Evolutionary conservation across 2,329 filamentous ascomycete species (phyloP).

Genomic region (Diaporthe aspalathi): DNA sequence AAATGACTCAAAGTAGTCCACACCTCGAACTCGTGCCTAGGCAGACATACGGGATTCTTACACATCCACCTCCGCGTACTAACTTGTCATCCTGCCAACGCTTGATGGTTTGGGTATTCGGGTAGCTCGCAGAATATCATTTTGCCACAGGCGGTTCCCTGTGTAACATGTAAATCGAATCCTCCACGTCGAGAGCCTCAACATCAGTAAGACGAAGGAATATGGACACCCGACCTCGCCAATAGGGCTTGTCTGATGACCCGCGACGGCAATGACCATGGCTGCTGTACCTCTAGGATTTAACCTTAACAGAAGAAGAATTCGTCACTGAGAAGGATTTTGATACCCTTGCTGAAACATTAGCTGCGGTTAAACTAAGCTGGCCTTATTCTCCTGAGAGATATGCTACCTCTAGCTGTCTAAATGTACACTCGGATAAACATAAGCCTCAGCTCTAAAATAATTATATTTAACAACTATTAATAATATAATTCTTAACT

Average conservation of each 20-base stretch:
- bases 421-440: too few relatives aligned
- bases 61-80: not conserved
- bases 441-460: too few relatives aligned
- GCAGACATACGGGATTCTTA: not conserved
- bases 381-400: not conserved
- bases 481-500: too few relatives aligned
- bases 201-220: not conserved
- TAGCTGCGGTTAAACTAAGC: not conserved
- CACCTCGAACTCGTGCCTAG: not conserved
- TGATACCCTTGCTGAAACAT: not conserved
- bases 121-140: not conserved
- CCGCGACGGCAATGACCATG: not conserved
- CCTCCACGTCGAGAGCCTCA: not conserved
- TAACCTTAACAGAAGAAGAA: not conserved
- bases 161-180: not conserved
- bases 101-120: not conserved
- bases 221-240: not conserved
- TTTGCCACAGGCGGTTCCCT: not conserved
- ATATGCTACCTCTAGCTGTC: too few relatives aligned
- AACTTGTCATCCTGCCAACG: not conserved
- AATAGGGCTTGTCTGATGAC: not conserved
- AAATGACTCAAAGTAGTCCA: conserved; percentile 11
- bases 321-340: not conserved
- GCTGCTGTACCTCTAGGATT: not conserved
- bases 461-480: too few relatives aligned